phyloP scores from a whole-genome alignment of 2,329 filamentous ascomycete genomes.

The Didymella glomerata region DNA sequence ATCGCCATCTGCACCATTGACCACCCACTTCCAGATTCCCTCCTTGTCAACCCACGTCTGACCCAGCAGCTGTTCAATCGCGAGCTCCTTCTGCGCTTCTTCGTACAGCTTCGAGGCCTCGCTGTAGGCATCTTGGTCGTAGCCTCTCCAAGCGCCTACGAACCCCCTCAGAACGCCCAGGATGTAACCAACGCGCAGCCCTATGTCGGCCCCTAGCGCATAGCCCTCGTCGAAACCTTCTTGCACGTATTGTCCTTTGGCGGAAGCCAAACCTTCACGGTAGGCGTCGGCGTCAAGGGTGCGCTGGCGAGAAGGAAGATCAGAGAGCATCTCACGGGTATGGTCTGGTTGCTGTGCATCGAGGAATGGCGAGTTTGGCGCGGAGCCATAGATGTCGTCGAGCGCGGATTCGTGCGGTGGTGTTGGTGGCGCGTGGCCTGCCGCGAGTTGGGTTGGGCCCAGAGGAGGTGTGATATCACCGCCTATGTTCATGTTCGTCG shows the following conservation, averaged over 20 bases:
- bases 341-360: constrained; percentile 13
- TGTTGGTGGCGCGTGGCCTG: constrained; percentile 43
- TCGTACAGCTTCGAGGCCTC: constrained; percentile 46
- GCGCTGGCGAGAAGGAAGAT: constrained; percentile 76
- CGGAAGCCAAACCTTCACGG: constrained; percentile 80
- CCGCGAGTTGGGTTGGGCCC: constrained; percentile 39
- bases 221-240: constrained; percentile 92
- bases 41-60: constrained; percentile 72
- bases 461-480: constrained; percentile 39
- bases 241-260: constrained; percentile 81
- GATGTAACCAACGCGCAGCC: constrained; percentile 75
- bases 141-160: constrained; percentile 56
- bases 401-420: constrained; percentile 48
- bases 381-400: constrained; percentile 59
- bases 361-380: constrained; percentile 50
- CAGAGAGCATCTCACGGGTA: constrained; percentile 63
- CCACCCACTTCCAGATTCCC: constrained; percentile 74
- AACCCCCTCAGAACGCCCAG: constrained; percentile 82
- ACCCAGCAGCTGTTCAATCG: constrained; percentile 69
- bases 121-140: constrained; percentile 35
- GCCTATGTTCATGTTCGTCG: constrained; percentile 26
- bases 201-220: constrained; percentile 81
- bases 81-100: constrained; percentile 66
- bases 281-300: constrained; percentile 88
- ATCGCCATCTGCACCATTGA: constrained; percentile 52